phyloP scores from a whole-genome alignment of 257 asterid species.

The Misopates orontium region DNA sequence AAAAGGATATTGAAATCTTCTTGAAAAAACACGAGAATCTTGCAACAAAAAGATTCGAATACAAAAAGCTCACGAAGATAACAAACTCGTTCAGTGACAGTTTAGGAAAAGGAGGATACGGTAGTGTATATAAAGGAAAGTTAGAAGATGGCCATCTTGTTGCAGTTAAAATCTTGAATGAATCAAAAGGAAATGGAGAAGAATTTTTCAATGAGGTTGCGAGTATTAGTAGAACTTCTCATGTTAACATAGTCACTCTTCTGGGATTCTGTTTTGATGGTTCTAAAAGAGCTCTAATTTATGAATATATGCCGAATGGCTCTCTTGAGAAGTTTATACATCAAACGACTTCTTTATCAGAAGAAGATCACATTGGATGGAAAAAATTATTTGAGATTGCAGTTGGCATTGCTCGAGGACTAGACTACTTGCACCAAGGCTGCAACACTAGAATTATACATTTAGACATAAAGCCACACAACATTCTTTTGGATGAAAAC shows the following conservation, averaged over 20 bases:
- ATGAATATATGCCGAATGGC: slow-evolving; percentile 47
- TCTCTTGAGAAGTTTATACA: slow-evolving; percentile 37
- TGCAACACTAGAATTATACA: slow-evolving; percentile 21
- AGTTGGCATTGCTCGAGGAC: slow-evolving; percentile 42
- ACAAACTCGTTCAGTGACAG: slow-evolving; percentile 26
- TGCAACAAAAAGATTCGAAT: slow-evolving; percentile 29
- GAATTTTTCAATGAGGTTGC: slow-evolving; percentile 49
- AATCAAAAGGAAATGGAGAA: slow-evolving; percentile 28
- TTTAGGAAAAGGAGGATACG: slow-evolving; percentile 46
- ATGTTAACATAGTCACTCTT: slow-evolving; percentile 39
- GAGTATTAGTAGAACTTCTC: slow-evolving; percentile 47
- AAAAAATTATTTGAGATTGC: slow-evolving; percentile 22
- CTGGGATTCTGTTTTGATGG: slow-evolving; percentile 45
- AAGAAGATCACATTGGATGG: slow-evolving; percentile 18
- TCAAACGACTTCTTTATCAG: neutral
- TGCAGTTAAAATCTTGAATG: slow-evolving; percentile 38
- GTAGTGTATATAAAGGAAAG: slow-evolving; percentile 36
- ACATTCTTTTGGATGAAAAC: neutral
- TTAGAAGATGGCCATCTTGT: slow-evolving; percentile 27
- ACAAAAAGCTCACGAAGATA: slow-evolving; percentile 28
- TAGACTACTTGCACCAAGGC: slow-evolving; percentile 41
- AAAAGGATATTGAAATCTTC: slow-evolving; percentile 21
- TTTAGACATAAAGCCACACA: no score
- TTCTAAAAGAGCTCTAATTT: slow-evolving; percentile 36
- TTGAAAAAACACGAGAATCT: neutral